phyloP scores from a whole-genome alignment of 768 basidiomycete species.

The Collybia mongolica region DNA sequence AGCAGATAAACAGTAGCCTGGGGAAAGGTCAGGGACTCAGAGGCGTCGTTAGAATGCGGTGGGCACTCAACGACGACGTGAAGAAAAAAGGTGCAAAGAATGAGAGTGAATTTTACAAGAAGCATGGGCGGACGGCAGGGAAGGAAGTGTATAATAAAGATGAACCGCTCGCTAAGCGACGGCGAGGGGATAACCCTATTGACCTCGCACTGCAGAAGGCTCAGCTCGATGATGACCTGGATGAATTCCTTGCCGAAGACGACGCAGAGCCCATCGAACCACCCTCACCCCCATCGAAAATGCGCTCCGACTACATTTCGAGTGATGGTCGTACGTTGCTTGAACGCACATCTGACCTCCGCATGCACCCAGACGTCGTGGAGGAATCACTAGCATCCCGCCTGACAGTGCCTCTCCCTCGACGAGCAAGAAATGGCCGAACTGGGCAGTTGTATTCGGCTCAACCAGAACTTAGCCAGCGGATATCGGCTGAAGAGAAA shows the following conservation, averaged over 20 bases:
- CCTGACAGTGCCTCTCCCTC: conserved; percentile 43
- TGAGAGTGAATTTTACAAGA: conserved; percentile 77
- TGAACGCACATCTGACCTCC: conserved; percentile 52
- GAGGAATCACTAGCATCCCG: conserved; percentile 39
- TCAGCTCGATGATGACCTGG: conserved; percentile 65
- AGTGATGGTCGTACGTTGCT: conserved; percentile 50
- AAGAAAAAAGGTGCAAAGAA: conserved; percentile 75
- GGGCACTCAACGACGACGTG: conserved; percentile 70
- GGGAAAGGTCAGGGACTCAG: conserved; percentile 69
- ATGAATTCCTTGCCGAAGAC: conserved; percentile 60
- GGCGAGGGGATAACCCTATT: conserved; percentile 33
- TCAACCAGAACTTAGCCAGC: conserved; percentile 14
- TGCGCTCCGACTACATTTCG: conserved; percentile 65
- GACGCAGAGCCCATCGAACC: conserved; percentile 26
- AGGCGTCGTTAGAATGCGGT: conserved; percentile 69
- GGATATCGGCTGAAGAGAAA: conserved; percentile 16
- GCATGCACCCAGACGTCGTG: conserved; percentile 30
- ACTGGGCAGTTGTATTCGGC: conserved; percentile 20
- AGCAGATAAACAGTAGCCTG: conserved; percentile 70
- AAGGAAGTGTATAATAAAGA: conserved; percentile 44
- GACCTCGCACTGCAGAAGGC: conserved; percentile 35
- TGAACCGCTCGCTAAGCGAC: conserved; percentile 28
- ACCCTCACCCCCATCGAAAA: conserved; percentile 58
- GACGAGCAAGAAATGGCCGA: conserved; percentile 31
- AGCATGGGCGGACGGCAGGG: conserved; percentile 65